These are phyloP conservation scores for Citrus maxima DNA, from an alignment of 345 rosid species.

Conservation along the genomic window DNA sequence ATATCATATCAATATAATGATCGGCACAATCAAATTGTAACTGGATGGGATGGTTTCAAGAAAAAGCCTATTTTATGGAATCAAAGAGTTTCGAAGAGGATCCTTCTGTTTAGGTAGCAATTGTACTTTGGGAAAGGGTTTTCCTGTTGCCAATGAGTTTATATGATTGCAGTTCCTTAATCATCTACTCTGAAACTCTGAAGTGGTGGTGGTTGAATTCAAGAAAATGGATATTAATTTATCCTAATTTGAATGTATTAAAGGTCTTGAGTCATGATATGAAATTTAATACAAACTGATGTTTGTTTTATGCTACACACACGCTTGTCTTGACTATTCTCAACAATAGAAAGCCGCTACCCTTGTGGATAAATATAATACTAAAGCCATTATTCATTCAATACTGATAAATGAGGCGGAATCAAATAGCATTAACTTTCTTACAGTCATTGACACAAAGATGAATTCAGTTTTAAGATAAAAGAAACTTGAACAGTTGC, in stretches of 20 bases:
- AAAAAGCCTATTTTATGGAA: neutral
- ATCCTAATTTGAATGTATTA: neutral
- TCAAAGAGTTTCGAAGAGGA: neutral
- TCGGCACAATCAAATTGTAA: neutral
- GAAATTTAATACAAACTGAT: neutral
- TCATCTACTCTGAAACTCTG: neutral
- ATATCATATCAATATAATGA: neutral
- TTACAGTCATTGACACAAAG: neutral
- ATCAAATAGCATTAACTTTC: neutral
- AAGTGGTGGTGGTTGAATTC: neutral
- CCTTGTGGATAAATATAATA: neutral
- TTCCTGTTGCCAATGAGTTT: neutral
- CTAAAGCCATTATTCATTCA: neutral
- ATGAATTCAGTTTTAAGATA: neutral
- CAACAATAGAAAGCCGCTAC: neutral
- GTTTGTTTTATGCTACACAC: neutral
- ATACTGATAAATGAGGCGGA: neutral
- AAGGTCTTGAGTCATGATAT: neutral
- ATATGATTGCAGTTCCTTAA: neutral
- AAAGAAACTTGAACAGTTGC: neutral
- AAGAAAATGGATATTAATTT: neutral
- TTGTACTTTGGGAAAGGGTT: neutral
- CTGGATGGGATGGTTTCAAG: neutral
- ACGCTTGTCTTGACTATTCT: neutral
- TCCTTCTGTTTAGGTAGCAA: neutral